Evolutionary conservation across 208 protist species (phyloP).

Genomic region (Leishmania arabica): DNA sequence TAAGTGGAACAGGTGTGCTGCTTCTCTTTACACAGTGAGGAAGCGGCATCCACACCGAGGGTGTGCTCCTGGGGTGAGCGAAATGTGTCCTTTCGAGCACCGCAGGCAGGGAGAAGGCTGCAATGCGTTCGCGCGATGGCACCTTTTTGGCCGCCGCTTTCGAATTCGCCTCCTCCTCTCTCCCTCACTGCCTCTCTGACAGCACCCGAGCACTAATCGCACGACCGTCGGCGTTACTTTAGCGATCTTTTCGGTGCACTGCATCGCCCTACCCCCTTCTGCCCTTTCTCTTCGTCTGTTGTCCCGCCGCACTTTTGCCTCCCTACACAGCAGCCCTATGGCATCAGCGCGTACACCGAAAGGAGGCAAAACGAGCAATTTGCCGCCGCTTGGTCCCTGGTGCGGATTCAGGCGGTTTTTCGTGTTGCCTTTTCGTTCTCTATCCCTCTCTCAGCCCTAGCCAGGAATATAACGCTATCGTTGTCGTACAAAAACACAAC

Average conservation of each 20-base stretch:
- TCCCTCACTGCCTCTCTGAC: neutral
- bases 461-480: neutral
- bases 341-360: neutral
- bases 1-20: too few relatives aligned
- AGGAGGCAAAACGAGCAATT: neutral
- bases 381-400: neutral
- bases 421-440: neutral
- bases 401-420: neutral
- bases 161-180: neutral
- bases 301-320: neutral
- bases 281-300: neutral
- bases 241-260: neutral
- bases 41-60: neutral
- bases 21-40: neutral
- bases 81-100: neutral
- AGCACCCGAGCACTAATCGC: neutral
- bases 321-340: neutral
- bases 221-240: neutral
- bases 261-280: neutral
- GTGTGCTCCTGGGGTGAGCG: neutral
- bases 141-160: neutral
- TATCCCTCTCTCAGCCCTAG: neutral
- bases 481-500: neutral
- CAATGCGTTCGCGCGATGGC: neutral
- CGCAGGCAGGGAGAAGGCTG: slow-evolving; percentile 5